Evolutionary conservation across 345 rosid genomes (phyloP), one percentile per base, ranked within the genome.

Genomic region (Heritiera fomes): DNA sequence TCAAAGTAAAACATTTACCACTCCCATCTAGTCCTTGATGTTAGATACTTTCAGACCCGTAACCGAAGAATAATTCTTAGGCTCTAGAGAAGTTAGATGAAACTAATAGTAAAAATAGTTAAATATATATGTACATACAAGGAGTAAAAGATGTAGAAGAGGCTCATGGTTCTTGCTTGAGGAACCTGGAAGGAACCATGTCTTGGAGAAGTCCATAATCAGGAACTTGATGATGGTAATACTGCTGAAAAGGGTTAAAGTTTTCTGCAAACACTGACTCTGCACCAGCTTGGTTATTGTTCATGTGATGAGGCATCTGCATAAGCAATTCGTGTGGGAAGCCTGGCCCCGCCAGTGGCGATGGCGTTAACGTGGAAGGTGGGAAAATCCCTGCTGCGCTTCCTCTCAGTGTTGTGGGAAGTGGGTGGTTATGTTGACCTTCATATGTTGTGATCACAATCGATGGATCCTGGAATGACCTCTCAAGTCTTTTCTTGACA

Each of bases 401-500:
- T 18, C 95, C 94, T 18, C 98, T 88, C 75, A 90, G 93, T 1
- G 87, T 89, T 3, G 93, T 82, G 3, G 98, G 98, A 45, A 84
- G 80, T 0, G 86, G 95, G 59, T 95, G 98, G 85, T 90, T 93
- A 74, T 95, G 98, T 78, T 90, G 93, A 8, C 98, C 95, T 75
- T 95, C 98, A 32, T 93, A 95, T 7, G 98, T 95, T 52, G 98
- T 95, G 78, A 93, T 88, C 77, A 95, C 98, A 38, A 85, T 84
- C n/a, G 98, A 82, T 52, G 97, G 98, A 79, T 95, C 98, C 80
- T 93, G 87, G 77, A 81, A 91, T 12, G 98, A 95, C 65, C 98
- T 90, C 81, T 95, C 98, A n/a, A 95, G 95, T 1, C 97, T 80
- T 75, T 95, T 93, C 93, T 95, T 95, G 43, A 95, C 98, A 1